These are phyloP conservation scores for Ilyonectria robusta DNA, from an alignment of 2,329 filamentous ascomycete genomes.

Conservation along the genomic window DNA sequence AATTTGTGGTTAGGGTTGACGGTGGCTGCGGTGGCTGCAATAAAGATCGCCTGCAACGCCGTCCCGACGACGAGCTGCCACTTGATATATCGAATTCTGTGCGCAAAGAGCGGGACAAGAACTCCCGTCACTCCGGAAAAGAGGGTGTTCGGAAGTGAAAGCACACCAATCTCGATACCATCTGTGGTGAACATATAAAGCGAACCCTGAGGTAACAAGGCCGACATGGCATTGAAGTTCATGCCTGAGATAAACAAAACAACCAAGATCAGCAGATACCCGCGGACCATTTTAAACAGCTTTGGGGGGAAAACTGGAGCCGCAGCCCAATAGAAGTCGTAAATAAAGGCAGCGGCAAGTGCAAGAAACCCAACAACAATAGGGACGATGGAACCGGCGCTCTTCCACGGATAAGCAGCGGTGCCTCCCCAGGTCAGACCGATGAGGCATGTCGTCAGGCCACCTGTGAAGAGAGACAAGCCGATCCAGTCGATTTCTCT, in stretches of 20 bases:
- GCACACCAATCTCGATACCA: slow-evolving; percentile 27
- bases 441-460: slow-evolving; percentile 19
- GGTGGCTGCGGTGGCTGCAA: slow-evolving; percentile 27
- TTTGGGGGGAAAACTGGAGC: slow-evolving; percentile 19
- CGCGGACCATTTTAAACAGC: slow-evolving; percentile 12
- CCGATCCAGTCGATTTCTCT: slow-evolving; percentile 31
- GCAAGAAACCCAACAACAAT: slow-evolving; percentile 2
- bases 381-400: slow-evolving; percentile 13
- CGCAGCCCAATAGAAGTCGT: slow-evolving; percentile 22
- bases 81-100: slow-evolving; percentile 24
- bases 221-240: slow-evolving; percentile 32
- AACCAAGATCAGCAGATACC: slow-evolving; percentile 15
- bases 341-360: slow-evolving; percentile 15
- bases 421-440: slow-evolving; percentile 31
- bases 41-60: slow-evolving; percentile 27
- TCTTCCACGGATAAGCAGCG: slow-evolving; percentile 22
- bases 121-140: slow-evolving; percentile 5
- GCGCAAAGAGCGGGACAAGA: slow-evolving; percentile 11
- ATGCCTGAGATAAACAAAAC: slow-evolving; percentile 33
- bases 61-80: slow-evolving; percentile 27
- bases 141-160: slow-evolving; percentile 13
- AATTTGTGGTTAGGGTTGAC: slow-evolving; percentile 34
- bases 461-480: slow-evolving; percentile 1
- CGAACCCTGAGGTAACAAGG: slow-evolving; percentile 28
- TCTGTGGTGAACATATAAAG: slow-evolving; percentile 35